Conservation (phyloP, 139 green algal genomes). For the Closterium sp. region DNA sequence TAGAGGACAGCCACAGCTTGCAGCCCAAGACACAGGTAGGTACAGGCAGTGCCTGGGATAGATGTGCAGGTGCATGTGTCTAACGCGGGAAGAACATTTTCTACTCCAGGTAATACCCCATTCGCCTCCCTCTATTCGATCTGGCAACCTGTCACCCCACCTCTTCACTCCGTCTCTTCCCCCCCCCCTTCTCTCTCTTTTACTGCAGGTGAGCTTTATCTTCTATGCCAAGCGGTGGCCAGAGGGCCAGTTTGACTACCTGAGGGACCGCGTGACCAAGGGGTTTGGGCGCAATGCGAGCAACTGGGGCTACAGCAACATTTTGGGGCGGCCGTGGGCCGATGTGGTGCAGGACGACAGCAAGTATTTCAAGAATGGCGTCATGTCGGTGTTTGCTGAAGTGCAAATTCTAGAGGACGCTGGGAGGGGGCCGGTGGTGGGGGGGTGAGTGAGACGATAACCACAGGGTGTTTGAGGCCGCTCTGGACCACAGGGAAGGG, state of each 20-base stretch:
- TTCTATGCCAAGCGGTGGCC: constrained; percentile 42
- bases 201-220: constrained; percentile 29
- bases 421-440: no score
- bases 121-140: no score
- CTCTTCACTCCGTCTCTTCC: no score
- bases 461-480: no score
- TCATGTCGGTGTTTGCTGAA: constrained; percentile 40
- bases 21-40: constrained; percentile 28
- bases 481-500: no score
- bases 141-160: no score
- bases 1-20: constrained; percentile 30
- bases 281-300: constrained; percentile 36
- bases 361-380: constrained; percentile 44
- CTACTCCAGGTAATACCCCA: no score
- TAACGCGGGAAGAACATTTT: no score
- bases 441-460: no score
- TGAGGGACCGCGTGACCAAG: constrained; percentile 34
- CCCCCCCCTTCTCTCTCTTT: background rate
- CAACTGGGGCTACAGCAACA: constrained; percentile 45
- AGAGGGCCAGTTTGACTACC: constrained; percentile 39
- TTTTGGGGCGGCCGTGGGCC: constrained; percentile 26
- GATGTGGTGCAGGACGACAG: constrained; percentile 41
- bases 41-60: no score
- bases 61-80: no score
- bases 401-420: constrained; percentile 22